phyloP scores from a whole-genome alignment of 106 monocot species.

The Dendrobium catenatum region DNA sequence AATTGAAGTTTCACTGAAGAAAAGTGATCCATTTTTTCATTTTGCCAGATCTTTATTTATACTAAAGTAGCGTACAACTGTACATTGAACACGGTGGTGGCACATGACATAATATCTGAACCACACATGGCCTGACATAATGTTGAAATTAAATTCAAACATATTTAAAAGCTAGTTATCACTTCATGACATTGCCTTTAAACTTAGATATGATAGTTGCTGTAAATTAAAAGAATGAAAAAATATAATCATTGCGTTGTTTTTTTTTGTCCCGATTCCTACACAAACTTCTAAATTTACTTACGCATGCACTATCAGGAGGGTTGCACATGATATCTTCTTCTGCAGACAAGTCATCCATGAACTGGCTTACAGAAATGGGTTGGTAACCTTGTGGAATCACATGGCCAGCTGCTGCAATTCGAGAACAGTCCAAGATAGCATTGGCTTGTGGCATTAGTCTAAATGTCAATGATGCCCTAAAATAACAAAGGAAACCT shows the following conservation, averaged over 20 bases:
- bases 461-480: slow-evolving; percentile 72
- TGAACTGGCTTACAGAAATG: slow-evolving; percentile 76
- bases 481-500: slow-evolving; percentile 20
- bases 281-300: slow-evolving; percentile 9
- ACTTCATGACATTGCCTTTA: too few species aligned
- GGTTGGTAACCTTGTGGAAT: slow-evolving; percentile 75
- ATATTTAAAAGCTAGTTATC: too few species aligned
- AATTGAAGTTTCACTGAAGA: too few species aligned
- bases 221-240: too few species aligned
- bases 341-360: slow-evolving; percentile 77
- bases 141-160: too few species aligned
- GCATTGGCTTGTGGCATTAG: slow-evolving; percentile 79
- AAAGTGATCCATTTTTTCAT: too few species aligned
- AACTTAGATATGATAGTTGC: too few species aligned
- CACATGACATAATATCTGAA: too few species aligned
- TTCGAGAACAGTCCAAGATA: slow-evolving; percentile 69
- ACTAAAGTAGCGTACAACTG: too few species aligned
- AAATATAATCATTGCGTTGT: not conserved
- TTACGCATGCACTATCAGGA: slow-evolving; percentile 43
- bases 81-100: too few species aligned
- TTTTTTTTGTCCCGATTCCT: not conserved
- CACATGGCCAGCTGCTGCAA: slow-evolving; percentile 79
- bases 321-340: slow-evolving; percentile 51
- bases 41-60: too few species aligned
- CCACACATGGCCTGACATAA: too few species aligned